Base-by-base conservation (phyloP, 176 grass and related monocot genomes). In the Cocos nucifera region DNA sequence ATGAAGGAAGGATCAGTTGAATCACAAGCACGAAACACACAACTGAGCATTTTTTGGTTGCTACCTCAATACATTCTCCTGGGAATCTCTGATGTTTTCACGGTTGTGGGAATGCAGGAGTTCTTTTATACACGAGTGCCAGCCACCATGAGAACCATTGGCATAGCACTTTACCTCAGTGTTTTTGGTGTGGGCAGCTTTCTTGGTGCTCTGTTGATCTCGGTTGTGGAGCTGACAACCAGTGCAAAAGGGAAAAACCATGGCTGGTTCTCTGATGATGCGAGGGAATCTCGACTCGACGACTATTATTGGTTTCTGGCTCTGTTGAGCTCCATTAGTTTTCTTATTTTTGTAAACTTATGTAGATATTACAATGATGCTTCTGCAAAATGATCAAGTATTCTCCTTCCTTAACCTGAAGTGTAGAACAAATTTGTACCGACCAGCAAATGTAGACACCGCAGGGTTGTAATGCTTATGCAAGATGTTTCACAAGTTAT, bases 61-160 rank as follows among this genome's bases (percentile, higher is more conserved):
- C 68, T 95, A 18, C 92, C 87, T 16, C 92, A 91, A 73, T 88
- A 91, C 72, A 30, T 91, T 2, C 75, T 97, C 8, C 67, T 97
- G 4, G 92, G 92, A 0, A 30, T 91, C 10, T 83, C 92, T 0
- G 84, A 91, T 63, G 78, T 88, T 32, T 97, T 91, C 71, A 83
- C 92, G 0, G 84, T 91, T 18, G 87, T 91, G 0, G 84, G 92
- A 21, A 90, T 97, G 80, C 83, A 97, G 50, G 87, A 97, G 75
- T 91, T 97, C 79, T 97, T 97, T 73, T 97, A 91, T 73, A 73
- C 75, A 16, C 72, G 88, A 78, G 92, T 97, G 15, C 92, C 80
- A 5, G 23, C 50, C 50, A 48, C 78, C 10, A 90, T 97, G 92
- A 66, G 64, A 58, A 95, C 91, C 21, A 82, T 84, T 18, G 86